Base-by-base conservation (phyloP, 2,329 filamentous ascomycete species). In the Aureobasidium sp. region DNA sequence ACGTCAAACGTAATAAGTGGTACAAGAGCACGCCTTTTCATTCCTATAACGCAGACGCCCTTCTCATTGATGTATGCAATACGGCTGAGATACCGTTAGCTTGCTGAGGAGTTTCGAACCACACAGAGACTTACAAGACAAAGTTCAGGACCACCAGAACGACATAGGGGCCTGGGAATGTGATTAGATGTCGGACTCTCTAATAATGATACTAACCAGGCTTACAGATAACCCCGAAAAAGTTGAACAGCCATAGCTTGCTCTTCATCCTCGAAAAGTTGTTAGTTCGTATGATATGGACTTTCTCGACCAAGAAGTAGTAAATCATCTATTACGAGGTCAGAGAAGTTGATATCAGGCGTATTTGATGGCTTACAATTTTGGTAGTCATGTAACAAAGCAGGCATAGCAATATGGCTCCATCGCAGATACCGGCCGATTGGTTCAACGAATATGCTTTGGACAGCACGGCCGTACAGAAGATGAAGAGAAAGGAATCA, bases 331-430 rank as follows among this genome's bases (percentile, higher is more conserved):
- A 43, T 7, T 21, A 19, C 15, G 2, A 5, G 35, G 49, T 53
- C 49, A 47, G 35, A 15, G 3, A 19, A n/a, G 13, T 7, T 2
- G 4, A 31, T n/a, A 17, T 4, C 1, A 23, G 17, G 15, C 31
- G 25, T 60, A 46, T 19, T 35, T 27, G 31, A 15, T 25, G 9
- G 9, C 47, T 38, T 19, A 53, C 38, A 73, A 85, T 80, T 73
- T 87, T 87, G 2, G 83, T 84, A 2, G 81, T 82, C 55, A 86
- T 76, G 66, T 87, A 87, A 64, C 80, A 86, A 6, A 79, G 71
- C 1, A 87, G 74, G 67, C 84, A 87, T 0, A 86, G 73, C 6
- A 86, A 64, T 42, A 86, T 83, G 7, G 82, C 81, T 6, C 79
- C 77, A 46, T 82, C 78, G 67, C 84, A 87, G 4, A 82, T 74